phyloP scores from a whole-genome alignment of 352 stramenopile species.

The Ophiocytium majus region DNA sequence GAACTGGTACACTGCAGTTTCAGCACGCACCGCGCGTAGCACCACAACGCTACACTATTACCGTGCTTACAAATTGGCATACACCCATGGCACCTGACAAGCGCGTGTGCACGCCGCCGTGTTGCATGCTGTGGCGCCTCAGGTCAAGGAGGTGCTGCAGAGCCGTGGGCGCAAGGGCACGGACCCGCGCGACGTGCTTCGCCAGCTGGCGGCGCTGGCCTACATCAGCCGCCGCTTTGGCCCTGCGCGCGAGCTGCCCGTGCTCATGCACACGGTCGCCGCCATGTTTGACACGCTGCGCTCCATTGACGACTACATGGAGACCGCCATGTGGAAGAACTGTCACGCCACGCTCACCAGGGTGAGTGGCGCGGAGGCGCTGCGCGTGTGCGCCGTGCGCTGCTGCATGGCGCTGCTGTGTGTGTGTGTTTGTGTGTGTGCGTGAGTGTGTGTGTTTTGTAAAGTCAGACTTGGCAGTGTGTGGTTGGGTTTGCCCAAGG shows the following conservation, averaged over 20 bases:
- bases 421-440: too few relatives aligned
- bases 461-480: too few relatives aligned
- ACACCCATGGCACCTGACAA: too few relatives aligned
- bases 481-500: too few relatives aligned
- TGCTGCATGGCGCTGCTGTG: too few relatives aligned
- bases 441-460: too few relatives aligned
- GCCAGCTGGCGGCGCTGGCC: slow-evolving; percentile 68
- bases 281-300: slow-evolving; percentile 61
- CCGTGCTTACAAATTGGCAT: too few relatives aligned
- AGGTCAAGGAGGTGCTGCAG: slow-evolving; percentile 66
- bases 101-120: background rate
- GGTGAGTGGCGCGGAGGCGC: too few relatives aligned
- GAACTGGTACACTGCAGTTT: too few relatives aligned
- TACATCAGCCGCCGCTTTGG: slow-evolving; percentile 66
- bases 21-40: too few relatives aligned
- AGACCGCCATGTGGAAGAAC: slow-evolving; percentile 68
- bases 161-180: slow-evolving; percentile 66
- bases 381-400: too few relatives aligned
- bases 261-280: slow-evolving; percentile 75
- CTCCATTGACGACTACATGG: slow-evolving; percentile 78
- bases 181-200: slow-evolving; percentile 63
- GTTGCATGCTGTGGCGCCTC: background rate
- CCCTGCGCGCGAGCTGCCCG: slow-evolving; percentile 68
- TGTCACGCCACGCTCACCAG: slow-evolving; percentile 54
- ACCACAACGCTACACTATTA: too few relatives aligned